Conservation (phyloP, 495 filamentous ascomycete genomes). For the Delitschia confertaspora region DNA sequence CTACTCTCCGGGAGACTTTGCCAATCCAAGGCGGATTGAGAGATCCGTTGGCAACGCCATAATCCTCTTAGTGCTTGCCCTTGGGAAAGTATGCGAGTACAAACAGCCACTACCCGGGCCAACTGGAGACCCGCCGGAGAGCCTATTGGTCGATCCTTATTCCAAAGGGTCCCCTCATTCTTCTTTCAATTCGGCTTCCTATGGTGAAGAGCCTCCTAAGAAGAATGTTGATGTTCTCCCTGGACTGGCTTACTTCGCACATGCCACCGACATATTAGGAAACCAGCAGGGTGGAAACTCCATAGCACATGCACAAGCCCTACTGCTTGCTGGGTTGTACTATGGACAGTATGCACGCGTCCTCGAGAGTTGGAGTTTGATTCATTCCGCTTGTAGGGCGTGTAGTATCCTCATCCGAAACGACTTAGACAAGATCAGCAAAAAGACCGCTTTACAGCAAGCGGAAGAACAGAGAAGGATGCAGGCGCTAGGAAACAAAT, state of each 20-base stretch:
- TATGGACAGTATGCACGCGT: constrained; percentile 78
- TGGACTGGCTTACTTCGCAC: constrained; percentile 78
- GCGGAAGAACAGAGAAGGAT: too few species aligned
- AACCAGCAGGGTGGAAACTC: constrained; percentile 67
- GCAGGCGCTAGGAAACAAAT: too few species aligned
- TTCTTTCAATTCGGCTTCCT: constrained; percentile 18
- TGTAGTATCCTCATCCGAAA: constrained; percentile 59
- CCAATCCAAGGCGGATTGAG: constrained; percentile 31
- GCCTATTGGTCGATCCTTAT: background rate
- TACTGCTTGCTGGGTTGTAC: constrained; percentile 80
- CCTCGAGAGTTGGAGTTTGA: constrained; percentile 84
- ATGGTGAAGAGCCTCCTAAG: constrained; percentile 7
- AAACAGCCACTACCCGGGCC: constrained; percentile 55
- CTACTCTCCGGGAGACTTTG: constrained; percentile 12
- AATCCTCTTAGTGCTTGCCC: constrained; percentile 70
- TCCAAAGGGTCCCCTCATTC: constrained; percentile 24
- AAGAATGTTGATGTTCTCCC: constrained; percentile 82
- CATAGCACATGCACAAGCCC: constrained; percentile 73
- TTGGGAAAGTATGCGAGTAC: constrained; percentile 74
- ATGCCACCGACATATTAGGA: constrained; percentile 81
- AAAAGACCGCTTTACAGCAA: too few species aligned
- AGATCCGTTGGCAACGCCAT: constrained; percentile 64
- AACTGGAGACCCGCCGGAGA: constrained; percentile 35
- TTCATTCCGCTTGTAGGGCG: constrained; percentile 65
- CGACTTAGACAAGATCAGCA: constrained; percentile 9